Evolutionary conservation across 495 filamentous ascomycete species (phyloP).

Genomic region (Podospora didyma): DNA sequence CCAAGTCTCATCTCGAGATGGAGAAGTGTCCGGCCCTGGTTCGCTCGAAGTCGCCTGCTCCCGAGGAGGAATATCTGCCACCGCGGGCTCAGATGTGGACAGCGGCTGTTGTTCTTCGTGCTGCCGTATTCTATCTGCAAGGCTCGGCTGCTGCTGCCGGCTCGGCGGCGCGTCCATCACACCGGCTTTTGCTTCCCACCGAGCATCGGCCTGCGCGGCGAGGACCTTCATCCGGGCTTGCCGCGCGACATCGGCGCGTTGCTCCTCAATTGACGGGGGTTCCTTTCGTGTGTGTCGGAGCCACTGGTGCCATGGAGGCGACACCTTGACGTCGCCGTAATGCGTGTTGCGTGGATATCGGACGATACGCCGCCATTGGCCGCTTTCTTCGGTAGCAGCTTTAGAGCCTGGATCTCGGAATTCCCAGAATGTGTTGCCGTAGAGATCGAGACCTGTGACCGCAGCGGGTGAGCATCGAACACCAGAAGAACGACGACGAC

Average conservation of each 20-base stretch:
- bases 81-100: not conserved
- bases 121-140: not conserved
- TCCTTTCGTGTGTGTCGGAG: conserved; percentile 72
- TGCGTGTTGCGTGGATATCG: conserved; percentile 57
- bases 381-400: conserved; percentile 37
- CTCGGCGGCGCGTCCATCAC: conserved; percentile 18
- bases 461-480: too few relatives aligned
- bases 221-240: conserved; percentile 67
- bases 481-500: too few relatives aligned
- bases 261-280: conserved; percentile 73
- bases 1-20: conserved; percentile 22
- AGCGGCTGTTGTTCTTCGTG: not conserved
- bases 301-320: conserved; percentile 95
- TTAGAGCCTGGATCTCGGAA: conserved; percentile 62
- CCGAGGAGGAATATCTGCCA: not conserved
- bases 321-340: conserved; percentile 56
- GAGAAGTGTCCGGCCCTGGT: not conserved
- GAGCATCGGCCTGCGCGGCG: conserved; percentile 73
- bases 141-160: not conserved
- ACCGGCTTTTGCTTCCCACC: conserved; percentile 74
- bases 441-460: conserved; percentile 75
- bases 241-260: conserved; percentile 62
- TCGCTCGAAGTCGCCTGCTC: not conserved
- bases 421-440: conserved; percentile 93
- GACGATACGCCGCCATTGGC: conserved; percentile 61